phyloP scores from a whole-genome alignment of 768 basidiomycete genomes.

The Leucogyrophana mollusca region DNA sequence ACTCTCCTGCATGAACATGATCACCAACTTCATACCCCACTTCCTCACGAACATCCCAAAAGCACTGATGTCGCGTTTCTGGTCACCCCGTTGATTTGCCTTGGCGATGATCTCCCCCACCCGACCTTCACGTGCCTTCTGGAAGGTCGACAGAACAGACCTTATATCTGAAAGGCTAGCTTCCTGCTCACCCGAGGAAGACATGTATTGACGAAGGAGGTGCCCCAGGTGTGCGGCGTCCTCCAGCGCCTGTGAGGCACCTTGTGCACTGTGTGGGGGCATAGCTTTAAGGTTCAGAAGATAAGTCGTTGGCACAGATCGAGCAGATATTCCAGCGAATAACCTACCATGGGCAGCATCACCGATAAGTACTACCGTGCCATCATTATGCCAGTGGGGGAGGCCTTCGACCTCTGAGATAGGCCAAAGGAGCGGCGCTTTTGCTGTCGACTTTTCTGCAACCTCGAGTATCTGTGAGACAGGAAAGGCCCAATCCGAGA shows the following conservation, averaged over 20 bases:
- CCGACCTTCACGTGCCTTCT: slow-evolving; percentile 20
- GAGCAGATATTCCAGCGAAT: too few relatives aligned
- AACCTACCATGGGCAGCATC: slow-evolving; percentile 31
- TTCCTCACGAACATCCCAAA: slow-evolving; percentile 18
- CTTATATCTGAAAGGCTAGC: slow-evolving; percentile 11
- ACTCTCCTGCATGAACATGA: slow-evolving; percentile 20
- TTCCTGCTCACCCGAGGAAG: neutral
- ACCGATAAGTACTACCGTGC: slow-evolving; percentile 24
- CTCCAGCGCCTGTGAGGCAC: slow-evolving; percentile 29
- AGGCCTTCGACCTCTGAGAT: slow-evolving; percentile 22
- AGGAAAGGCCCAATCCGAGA: slow-evolving; percentile 25
- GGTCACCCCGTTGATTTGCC: slow-evolving; percentile 22
- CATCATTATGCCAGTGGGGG: slow-evolving; percentile 21
- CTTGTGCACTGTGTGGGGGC: slow-evolving; percentile 31
- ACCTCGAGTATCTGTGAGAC: slow-evolving; percentile 24
- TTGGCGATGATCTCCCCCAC: slow-evolving; percentile 25
- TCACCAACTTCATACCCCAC: slow-evolving; percentile 24
- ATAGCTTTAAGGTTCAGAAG: too few relatives aligned
- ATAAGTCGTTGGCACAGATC: too few relatives aligned
- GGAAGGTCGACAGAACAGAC: slow-evolving; percentile 18
- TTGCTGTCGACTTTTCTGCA: slow-evolving; percentile 10
- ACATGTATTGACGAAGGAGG: slow-evolving; percentile 14
- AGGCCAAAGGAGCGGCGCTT: slow-evolving; percentile 25
- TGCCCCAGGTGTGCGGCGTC: slow-evolving; percentile 29
- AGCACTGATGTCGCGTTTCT: slow-evolving; percentile 18